Evolutionary conservation across 164 flowering plant genomes (phyloP).

Genomic region (Warburgia ugandensis): DNA sequence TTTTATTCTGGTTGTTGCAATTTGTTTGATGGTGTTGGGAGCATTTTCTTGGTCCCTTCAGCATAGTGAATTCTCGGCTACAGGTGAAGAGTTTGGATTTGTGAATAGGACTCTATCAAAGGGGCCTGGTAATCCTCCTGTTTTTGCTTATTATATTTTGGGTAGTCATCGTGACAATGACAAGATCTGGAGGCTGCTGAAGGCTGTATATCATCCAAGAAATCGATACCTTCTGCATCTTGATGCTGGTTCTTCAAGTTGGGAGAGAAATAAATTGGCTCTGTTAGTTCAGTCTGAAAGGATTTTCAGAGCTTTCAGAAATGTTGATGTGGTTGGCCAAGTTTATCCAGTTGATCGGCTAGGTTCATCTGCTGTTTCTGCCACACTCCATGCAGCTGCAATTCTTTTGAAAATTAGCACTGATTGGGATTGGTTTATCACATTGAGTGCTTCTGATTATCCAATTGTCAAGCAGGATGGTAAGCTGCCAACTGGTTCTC

Average conservation of each 20-base stretch:
- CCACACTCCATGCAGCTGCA: slow-evolving; percentile 45
- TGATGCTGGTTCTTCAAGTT: slow-evolving; percentile 19
- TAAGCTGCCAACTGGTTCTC: too few relatives aligned
- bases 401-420: slow-evolving; percentile 32
- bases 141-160: slow-evolving; percentile 41
- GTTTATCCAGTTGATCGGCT: slow-evolving; percentile 23
- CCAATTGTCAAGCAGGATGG: slow-evolving; percentile 55
- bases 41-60: slow-evolving; percentile 8
- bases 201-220: slow-evolving; percentile 51
- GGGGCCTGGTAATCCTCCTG: slow-evolving; percentile 32
- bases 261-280: slow-evolving; percentile 32
- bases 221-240: slow-evolving; percentile 44
- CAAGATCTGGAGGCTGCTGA: slow-evolving; percentile 35
- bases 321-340: slow-evolving; percentile 38
- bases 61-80: neutral
- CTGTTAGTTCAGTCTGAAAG: slow-evolving; percentile 16
- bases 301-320: slow-evolving; percentile 28
- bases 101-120: slow-evolving; percentile 12
- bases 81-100: slow-evolving; percentile 5
- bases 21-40: slow-evolving; percentile 10
- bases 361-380: slow-evolving; percentile 40
- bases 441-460: slow-evolving; percentile 43
- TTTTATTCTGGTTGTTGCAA: slow-evolving; percentile 6
- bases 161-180: slow-evolving; percentile 31
- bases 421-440: slow-evolving; percentile 34